Conservation (phyloP, 225 moss, liverwort and hornwort species). For the Sphagnum tenellum region DNA sequence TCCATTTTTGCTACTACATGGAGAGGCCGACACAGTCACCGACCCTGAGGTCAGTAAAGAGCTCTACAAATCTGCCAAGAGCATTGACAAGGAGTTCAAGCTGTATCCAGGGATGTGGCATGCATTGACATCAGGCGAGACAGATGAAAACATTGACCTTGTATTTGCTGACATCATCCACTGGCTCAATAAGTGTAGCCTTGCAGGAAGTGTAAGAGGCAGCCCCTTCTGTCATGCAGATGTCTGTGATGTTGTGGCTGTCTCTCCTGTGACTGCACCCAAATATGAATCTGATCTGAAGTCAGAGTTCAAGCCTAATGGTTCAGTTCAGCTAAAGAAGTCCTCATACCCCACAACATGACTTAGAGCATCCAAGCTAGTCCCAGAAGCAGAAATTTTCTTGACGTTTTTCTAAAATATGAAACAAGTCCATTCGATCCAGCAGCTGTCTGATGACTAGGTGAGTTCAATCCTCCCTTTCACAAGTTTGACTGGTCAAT, state of each 20-base stretch:
- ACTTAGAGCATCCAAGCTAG: no score
- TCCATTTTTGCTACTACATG: slow-evolving; percentile 70
- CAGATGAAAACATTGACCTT: slow-evolving; percentile 57
- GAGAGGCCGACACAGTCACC: slow-evolving; percentile 51
- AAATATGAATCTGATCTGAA: no score
- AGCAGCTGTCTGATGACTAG: no score
- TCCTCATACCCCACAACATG: no score
- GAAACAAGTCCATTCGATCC: no score
- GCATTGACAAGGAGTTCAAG: slow-evolving; percentile 67
- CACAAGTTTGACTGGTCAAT: no score
- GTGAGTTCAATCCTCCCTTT: no score
- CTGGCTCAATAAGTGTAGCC: slow-evolving; percentile 56
- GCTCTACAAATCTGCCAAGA: slow-evolving; percentile 38
- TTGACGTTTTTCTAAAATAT: no score
- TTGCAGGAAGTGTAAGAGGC: background rate
- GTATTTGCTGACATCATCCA: slow-evolving; percentile 63
- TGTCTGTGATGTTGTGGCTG: slow-evolving; percentile 28
- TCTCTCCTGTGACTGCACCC: background rate
- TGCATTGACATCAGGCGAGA: slow-evolving; percentile 58
- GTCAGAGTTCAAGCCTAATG: no score
- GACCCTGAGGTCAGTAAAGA: slow-evolving; percentile 59
- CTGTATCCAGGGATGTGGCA: slow-evolving; percentile 86
- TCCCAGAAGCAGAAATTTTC: no score
- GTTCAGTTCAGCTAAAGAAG: no score
- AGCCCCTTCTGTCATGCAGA: slow-evolving; percentile 46